phyloP scores from a whole-genome alignment of 176 grass and related monocot species.

The Thinopyrum elongatum region DNA sequence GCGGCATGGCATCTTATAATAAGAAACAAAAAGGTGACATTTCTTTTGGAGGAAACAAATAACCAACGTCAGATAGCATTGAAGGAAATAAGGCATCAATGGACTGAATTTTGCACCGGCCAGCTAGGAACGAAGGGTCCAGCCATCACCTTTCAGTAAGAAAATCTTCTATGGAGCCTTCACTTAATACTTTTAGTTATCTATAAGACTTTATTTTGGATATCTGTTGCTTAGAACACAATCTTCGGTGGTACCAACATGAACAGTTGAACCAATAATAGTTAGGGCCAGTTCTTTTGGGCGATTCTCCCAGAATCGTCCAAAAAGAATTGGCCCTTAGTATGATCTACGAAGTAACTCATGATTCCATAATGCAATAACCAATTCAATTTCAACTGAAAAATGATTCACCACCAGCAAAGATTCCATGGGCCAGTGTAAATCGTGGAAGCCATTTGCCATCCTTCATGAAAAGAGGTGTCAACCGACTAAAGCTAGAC shows the following conservation, averaged over 20 bases:
- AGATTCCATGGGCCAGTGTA: conserved; percentile 44
- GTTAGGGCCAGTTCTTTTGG: too few relatives aligned
- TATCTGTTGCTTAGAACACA: conserved; percentile 36
- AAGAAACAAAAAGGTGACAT: background rate
- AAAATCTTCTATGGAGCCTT: conserved; percentile 19
- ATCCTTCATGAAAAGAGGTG: conserved; percentile 30
- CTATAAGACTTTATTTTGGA: background rate
- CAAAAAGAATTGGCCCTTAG: too few relatives aligned
- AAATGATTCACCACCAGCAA: conserved; percentile 24
- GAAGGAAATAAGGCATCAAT: background rate
- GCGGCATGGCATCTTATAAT: conserved; percentile 1
- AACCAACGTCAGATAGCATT: background rate
- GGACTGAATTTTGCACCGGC: background rate
- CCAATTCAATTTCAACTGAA: conserved; percentile 1
- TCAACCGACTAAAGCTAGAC: conserved; percentile 14
- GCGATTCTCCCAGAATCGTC: too few relatives aligned
- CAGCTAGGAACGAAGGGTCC: background rate
- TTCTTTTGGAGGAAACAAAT: background rate
- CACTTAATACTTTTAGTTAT: background rate
- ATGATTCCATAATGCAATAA: conserved; percentile 23
- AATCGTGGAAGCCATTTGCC: conserved; percentile 32
- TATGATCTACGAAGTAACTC: background rate
- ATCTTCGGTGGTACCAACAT: conserved; percentile 18
- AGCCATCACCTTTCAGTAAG: background rate
- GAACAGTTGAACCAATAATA: conserved; percentile 27